Evolutionary conservation across 2,329 filamentous ascomycete species (phyloP), one percentile per base, ranked within the genome.

Genomic region (Karstenula rhodostoma): DNA sequence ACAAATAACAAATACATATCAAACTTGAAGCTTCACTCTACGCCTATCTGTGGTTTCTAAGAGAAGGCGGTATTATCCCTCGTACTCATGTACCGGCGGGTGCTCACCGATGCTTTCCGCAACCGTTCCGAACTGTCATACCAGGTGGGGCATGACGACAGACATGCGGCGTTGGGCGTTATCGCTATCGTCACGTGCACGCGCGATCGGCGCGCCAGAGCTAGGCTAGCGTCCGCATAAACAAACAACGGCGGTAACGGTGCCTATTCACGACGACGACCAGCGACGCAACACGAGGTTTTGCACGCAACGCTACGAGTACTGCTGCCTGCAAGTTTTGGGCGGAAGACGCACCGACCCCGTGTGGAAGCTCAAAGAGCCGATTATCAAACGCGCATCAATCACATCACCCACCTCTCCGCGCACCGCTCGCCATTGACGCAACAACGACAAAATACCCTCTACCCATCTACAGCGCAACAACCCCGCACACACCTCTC

Each of bases 191-290:
- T 61, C 63, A 57, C 60, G 54, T 58, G 60, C 23, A 2, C 27
- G 15, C 53, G 61, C 64, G 68, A 32, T 32, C 4, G 29, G 2
- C 29, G 29, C 29, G 29, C 29, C 29, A 29, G 27, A 29, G 29
- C 4, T 32, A 32, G 35, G 46, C 57, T 51, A 65, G 64, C 64
- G 64, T 65, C 61, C 68, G 57, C 64, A 51, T 59, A 46, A 51
- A 56, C 51, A 59, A 52, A 56, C 52, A 59, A 37, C 35, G 12
- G 35, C 13, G 17, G 37, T 15, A n/a, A n/a, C n/a, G 37, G 17
- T 19, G 37, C n/a, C 15, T 9, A 40, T 40, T 40, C 5, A 40
- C 37, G 15, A 40, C 37, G 37, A n/a, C 37, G 17, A 19, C 37
- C 6, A 10, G 29, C 23, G 19, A 65, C 61, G 65, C 60, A 63